phyloP scores from a whole-genome alignment of 495 filamentous ascomycete species.

The Letharia lupina region DNA sequence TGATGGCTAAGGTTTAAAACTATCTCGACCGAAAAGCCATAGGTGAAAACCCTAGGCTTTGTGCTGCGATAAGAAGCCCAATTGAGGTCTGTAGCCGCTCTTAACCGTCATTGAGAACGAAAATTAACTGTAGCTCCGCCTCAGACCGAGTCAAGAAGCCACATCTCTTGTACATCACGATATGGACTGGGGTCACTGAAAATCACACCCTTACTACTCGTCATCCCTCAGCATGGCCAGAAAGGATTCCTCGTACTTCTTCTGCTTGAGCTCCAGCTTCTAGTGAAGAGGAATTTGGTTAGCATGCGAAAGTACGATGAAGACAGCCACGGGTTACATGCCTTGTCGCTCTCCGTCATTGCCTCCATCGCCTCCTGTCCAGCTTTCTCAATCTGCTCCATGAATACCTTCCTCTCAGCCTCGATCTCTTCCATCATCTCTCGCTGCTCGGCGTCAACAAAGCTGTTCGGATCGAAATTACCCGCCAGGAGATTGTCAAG shows the following conservation, averaged over 20 bases:
- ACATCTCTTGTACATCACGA: background rate
- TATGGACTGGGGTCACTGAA: background rate
- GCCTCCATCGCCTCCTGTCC: constrained; percentile 8
- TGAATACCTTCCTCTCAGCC: constrained; percentile 14
- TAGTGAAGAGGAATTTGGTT: constrained; percentile 4
- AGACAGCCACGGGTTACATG: background rate
- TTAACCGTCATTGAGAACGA: background rate
- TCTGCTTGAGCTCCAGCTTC: constrained; percentile 15
- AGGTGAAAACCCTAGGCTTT: too few species aligned
- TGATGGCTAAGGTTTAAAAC: background rate
- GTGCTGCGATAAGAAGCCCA: background rate
- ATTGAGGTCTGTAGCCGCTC: background rate
- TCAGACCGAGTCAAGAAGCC: background rate
- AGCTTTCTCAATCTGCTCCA: constrained; percentile 10
- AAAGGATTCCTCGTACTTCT: constrained; percentile 13
- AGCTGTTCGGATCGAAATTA: background rate
- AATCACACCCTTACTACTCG: constrained; percentile 11
- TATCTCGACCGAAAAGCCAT: too few species aligned
- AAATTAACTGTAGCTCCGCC: background rate
- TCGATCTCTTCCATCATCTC: constrained; percentile 14
- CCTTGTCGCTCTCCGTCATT: constrained; percentile 23
- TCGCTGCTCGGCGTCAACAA: constrained; percentile 12
- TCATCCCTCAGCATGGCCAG: constrained; percentile 17
- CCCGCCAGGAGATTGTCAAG: constrained; percentile 6
- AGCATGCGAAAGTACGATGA: background rate